Conservation (phyloP, 176 grass and related monocot species). For the Chloris gayana region DNA sequence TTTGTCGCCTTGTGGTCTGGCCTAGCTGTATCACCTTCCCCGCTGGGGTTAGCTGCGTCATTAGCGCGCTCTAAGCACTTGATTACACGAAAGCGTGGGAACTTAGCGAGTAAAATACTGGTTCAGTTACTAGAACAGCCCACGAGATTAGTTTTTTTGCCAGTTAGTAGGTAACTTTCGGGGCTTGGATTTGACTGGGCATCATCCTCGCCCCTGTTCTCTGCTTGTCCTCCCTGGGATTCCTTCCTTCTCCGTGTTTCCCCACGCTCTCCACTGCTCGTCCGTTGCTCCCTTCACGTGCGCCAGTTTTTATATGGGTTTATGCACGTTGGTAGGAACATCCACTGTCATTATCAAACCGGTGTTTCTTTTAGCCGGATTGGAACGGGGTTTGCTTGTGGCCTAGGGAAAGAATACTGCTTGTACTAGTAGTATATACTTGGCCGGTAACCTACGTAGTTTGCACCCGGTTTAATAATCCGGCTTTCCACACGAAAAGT, state of each 20-base stretch:
- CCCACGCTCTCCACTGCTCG: conserved; percentile 12
- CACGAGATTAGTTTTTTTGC: not conserved
- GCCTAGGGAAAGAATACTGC: conserved; percentile 37
- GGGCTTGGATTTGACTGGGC: conserved; percentile 40
- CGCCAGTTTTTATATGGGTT: conserved; percentile 28
- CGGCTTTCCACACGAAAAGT: conserved; percentile 23
- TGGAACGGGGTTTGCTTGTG: conserved; percentile 49
- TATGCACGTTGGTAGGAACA: conserved; percentile 39
- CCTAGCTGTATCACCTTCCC: conserved; percentile 3
- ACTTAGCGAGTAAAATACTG: not conserved
- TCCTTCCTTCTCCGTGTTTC: conserved; percentile 35
- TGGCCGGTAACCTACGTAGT: not conserved
- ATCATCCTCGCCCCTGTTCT: not conserved
- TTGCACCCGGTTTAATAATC: not conserved
- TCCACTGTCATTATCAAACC: conserved; percentile 42
- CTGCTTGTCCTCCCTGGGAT: conserved; percentile 43
- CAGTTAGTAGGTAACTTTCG: conserved; percentile 25
- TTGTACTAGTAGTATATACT: not conserved
- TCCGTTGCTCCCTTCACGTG: conserved; percentile 39
- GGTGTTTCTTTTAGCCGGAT: not conserved
- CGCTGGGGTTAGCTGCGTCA: not conserved
- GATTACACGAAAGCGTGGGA: not conserved
- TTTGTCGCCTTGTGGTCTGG: conserved; percentile 36
- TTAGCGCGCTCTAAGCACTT: conserved; percentile 8
- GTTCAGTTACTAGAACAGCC: conserved; percentile 25